These are phyloP conservation scores for Carex parvula DNA, from an alignment of 176 grass and related monocot genomes.

Conservation along the genomic window DNA sequence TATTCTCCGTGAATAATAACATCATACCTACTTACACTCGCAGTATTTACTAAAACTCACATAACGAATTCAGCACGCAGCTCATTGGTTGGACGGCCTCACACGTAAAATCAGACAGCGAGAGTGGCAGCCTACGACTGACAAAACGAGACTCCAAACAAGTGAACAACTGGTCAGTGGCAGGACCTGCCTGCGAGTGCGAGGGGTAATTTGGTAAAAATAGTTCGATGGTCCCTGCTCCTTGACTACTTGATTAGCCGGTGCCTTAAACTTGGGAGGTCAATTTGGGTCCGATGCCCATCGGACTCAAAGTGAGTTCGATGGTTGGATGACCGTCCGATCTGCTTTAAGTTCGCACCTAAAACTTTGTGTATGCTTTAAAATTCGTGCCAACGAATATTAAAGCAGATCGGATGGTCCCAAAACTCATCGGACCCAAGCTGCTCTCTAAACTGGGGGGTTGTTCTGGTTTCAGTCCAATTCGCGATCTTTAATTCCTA, in stretches of 20 bases:
- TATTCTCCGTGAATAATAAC: background rate
- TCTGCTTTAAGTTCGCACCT: too few species aligned
- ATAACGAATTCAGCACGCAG: background rate
- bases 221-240: background rate
- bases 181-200: background rate
- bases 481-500: background rate
- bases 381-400: too few species aligned
- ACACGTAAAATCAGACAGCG: background rate
- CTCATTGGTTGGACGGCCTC: too few species aligned
- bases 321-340: too few species aligned
- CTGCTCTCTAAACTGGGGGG: too few species aligned
- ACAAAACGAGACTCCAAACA: background rate
- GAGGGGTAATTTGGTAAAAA: constrained; percentile 5
- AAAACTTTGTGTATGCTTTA: too few species aligned
- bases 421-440: too few species aligned
- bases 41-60: background rate
- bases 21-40: background rate
- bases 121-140: background rate
- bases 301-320: too few species aligned
- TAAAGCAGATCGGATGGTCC: too few species aligned
- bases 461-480: background rate
- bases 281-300: too few species aligned
- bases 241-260: background rate
- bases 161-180: background rate
- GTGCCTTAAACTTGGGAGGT: constrained; percentile 4